phyloP scores from a whole-genome alignment of 2,329 filamentous ascomycete genomes.

The Acrodontium crateriforme region DNA sequence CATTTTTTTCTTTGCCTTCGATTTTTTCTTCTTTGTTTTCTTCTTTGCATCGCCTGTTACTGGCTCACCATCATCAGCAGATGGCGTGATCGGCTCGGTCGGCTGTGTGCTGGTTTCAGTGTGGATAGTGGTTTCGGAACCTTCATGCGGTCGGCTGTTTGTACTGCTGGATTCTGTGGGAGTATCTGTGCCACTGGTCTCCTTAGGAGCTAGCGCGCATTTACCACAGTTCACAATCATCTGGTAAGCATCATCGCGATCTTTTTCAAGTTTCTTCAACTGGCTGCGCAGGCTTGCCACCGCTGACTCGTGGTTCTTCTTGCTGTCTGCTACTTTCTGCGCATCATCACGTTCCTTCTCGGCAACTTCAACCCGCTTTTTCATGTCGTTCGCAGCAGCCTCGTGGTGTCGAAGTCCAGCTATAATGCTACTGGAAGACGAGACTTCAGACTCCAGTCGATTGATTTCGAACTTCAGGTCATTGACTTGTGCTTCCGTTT shows the following conservation, averaged over 20 bases:
- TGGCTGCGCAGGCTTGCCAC: slow-evolving; percentile 17
- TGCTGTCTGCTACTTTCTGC: slow-evolving; percentile 10
- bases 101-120: slow-evolving; percentile 11
- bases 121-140: slow-evolving; percentile 13
- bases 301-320: slow-evolving; percentile 16
- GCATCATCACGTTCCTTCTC: slow-evolving; percentile 17
- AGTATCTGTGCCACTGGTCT: neutral
- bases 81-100: slow-evolving; percentile 11
- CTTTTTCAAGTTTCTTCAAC: slow-evolving; percentile 16
- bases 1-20: slow-evolving; percentile 73
- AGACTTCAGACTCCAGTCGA: slow-evolving; percentile 16
- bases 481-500: slow-evolving; percentile 30
- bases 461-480: slow-evolving; percentile 19
- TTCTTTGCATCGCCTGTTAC: slow-evolving; percentile 45
- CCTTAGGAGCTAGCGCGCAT: slow-evolving; percentile 11
- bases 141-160: slow-evolving; percentile 9
- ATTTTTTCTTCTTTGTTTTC: slow-evolving; percentile 60
- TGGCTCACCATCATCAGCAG: slow-evolving; percentile 11
- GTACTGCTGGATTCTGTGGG: slow-evolving; percentile 8
- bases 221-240: slow-evolving; percentile 23
- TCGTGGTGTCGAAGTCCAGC: slow-evolving; percentile 9
- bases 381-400: slow-evolving; percentile 9
- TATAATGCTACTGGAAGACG: slow-evolving; percentile 9
- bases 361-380: slow-evolving; percentile 18
- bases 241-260: slow-evolving; percentile 22